phyloP scores from a whole-genome alignment of 2,329 filamentous ascomycete species.

The Didymosphaeria variabile region DNA sequence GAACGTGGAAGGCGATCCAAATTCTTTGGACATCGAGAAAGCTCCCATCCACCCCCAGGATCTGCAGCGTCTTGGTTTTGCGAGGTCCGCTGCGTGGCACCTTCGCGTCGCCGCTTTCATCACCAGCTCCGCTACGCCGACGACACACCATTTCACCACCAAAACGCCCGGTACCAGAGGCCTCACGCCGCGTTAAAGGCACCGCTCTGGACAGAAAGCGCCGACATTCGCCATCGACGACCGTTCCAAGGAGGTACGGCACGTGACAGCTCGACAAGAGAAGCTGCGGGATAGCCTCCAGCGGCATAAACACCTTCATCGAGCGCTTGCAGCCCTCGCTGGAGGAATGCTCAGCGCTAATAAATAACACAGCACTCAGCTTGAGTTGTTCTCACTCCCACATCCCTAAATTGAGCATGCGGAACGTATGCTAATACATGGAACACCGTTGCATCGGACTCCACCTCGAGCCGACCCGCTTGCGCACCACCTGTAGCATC shows the following conservation, averaged over 20 bases:
- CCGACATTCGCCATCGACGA: background rate
- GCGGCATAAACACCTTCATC: background rate
- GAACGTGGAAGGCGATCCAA: too few relatives aligned
- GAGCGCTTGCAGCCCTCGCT: background rate
- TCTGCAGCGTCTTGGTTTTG: too few relatives aligned
- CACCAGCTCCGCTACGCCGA: too few relatives aligned
- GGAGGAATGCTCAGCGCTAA: background rate
- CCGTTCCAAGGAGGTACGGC: background rate
- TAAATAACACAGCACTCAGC: background rate
- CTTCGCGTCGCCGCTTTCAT: too few relatives aligned
- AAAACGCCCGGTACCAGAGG: background rate
- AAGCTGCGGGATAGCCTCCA: background rate
- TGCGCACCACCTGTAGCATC: background rate
- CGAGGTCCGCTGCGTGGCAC: too few relatives aligned
- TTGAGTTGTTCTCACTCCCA: background rate
- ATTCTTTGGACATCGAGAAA: too few relatives aligned
- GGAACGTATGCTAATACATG: background rate
- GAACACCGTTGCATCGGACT: background rate
- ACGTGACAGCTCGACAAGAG: background rate
- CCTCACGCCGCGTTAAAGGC: background rate
- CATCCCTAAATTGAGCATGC: background rate
- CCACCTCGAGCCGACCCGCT: background rate
- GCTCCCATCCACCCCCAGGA: too few relatives aligned
- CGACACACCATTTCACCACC: background rate
- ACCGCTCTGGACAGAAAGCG: background rate